These are phyloP conservation scores for Penicillium capsulatum DNA, from an alignment of 2,329 filamentous ascomycete genomes.

Conservation along the genomic window DNA sequence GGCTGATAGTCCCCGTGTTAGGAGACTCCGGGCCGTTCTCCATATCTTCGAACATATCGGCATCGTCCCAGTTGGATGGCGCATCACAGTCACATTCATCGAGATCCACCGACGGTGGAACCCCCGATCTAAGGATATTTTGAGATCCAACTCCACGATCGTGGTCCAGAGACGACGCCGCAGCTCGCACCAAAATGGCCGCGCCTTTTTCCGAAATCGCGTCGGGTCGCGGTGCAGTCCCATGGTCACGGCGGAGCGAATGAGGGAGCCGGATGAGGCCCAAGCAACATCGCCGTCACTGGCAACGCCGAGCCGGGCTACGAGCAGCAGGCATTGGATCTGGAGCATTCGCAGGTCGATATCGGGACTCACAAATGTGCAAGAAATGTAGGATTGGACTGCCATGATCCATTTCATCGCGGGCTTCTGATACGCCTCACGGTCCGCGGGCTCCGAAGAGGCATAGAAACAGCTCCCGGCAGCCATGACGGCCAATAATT, in stretches of 20 bases:
- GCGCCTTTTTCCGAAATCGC: slow-evolving; percentile 31
- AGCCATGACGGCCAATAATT: slow-evolving; percentile 37
- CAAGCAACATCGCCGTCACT: slow-evolving; percentile 34
- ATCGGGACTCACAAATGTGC: slow-evolving; percentile 29
- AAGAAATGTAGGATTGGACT: slow-evolving; percentile 34
- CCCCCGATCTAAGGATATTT: slow-evolving; percentile 36
- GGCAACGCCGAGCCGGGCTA: slow-evolving; percentile 31
- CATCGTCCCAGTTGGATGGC: slow-evolving; percentile 39
- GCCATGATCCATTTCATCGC: slow-evolving; percentile 45
- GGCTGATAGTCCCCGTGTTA: slow-evolving; percentile 18
- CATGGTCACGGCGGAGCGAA: slow-evolving; percentile 42
- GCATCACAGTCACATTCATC: slow-evolving; percentile 36
- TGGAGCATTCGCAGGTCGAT: slow-evolving; percentile 32
- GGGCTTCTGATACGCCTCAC: slow-evolving; percentile 40
- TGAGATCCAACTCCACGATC: slow-evolving; percentile 41
- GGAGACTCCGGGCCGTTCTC: slow-evolving; percentile 19
- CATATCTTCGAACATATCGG: slow-evolving; percentile 29
- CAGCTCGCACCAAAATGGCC: slow-evolving; percentile 42
- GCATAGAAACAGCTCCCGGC: slow-evolving; percentile 45
- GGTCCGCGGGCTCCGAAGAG: slow-evolving; percentile 15
- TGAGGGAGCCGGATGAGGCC: slow-evolving; percentile 37
- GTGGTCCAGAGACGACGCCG: slow-evolving; percentile 46
- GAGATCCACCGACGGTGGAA: slow-evolving; percentile 32
- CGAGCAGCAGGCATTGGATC: slow-evolving; percentile 31
- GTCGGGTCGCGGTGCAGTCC: slow-evolving; percentile 41